Base-by-base conservation (phyloP, 352 stramenopile species). In the Phytophthora rubi region DNA sequence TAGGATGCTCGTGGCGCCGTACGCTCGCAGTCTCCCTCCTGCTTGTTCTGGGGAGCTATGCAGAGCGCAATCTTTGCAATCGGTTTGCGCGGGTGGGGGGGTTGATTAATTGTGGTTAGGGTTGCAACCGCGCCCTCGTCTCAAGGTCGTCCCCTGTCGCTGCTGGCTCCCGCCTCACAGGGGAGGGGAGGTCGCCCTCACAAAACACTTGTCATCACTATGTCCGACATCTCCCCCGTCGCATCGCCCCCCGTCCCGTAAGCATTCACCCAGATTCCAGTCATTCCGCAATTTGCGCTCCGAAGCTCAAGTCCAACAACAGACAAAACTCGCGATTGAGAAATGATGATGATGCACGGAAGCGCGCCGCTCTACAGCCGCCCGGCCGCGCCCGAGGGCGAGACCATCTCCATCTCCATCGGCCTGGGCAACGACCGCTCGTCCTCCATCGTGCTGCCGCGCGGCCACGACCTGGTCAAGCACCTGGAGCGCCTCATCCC, bases 361-460 rank as follows among this genome's bases (percentile, higher is more conserved):
- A 66, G 57, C 51, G 47, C 66, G 7, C 67, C 57, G 32, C 59
- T 32, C 51, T 75, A 72, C 67, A 59, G 44, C 37, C 51, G 45
- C 9, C 44, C 55, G 32, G 13, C 23, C 3, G 21, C 37, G 26
- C 7, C 49, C 26, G 42, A 64, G 53, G 56, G 12, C 45, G 78
- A 86, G 61, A 83, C 75, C 23, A 82, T 88, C 71, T 80, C 77
- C 45, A 85, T 85, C 70, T 85, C 80, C 33, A 82, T 88, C 45
- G 78, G 73, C 16, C 37, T 81, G 16, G 80, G 75, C 37, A 26
- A 67, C 48, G 68, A 75, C 60, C 75, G 60, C 56, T 68, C 73
- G 33, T 80, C 78, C 1, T 86, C 76, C 33, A 85, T 88, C 57
- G 78, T 86, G 61, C 78, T 88, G 32, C 79, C 80, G 33, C 78